Evolutionary conservation across 106 monocot genomes (phyloP).

Genomic region (Phalaenopsis equestris): DNA sequence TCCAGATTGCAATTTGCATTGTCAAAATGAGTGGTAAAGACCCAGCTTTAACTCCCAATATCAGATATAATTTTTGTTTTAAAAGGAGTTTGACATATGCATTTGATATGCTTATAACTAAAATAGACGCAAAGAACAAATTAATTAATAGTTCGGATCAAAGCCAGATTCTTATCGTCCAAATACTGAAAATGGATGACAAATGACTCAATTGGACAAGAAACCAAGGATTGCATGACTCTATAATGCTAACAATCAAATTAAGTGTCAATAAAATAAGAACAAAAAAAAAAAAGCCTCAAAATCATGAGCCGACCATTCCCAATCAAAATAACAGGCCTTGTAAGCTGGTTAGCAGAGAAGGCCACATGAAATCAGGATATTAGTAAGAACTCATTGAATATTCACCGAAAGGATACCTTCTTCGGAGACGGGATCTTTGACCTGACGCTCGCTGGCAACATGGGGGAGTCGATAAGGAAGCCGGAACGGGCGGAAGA

Average conservation of each 20-base stretch:
- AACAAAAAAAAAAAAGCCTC: neutral
- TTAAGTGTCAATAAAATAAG: neutral
- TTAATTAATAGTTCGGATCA: neutral
- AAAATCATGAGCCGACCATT: neutral
- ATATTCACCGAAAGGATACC: slow-evolving; percentile 5
- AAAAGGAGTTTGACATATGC: neutral
- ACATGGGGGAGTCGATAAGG: neutral
- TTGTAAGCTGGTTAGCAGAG: neutral
- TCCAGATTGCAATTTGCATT: neutral
- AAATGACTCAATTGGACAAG: neutral
- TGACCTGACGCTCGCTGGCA: slow-evolving; percentile 13
- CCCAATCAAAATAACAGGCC: neutral
- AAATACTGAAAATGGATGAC: neutral
- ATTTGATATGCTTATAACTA: neutral
- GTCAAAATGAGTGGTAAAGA: neutral
- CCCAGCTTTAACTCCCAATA: neutral
- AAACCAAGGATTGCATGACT: neutral
- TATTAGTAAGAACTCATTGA: neutral
- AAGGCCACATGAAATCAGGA: neutral
- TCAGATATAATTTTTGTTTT: neutral
- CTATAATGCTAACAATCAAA: neutral
- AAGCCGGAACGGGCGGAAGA: slow-evolving; percentile 7
- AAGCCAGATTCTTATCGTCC: too few relatives aligned
- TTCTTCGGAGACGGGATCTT: slow-evolving; percentile 12
- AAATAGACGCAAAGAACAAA: neutral